Percentiles rank a stretch among this genome's conserved stretches.
Conservation (phyloP, 306 rosid genomes). For the Cucurbita maxima region DNA sequence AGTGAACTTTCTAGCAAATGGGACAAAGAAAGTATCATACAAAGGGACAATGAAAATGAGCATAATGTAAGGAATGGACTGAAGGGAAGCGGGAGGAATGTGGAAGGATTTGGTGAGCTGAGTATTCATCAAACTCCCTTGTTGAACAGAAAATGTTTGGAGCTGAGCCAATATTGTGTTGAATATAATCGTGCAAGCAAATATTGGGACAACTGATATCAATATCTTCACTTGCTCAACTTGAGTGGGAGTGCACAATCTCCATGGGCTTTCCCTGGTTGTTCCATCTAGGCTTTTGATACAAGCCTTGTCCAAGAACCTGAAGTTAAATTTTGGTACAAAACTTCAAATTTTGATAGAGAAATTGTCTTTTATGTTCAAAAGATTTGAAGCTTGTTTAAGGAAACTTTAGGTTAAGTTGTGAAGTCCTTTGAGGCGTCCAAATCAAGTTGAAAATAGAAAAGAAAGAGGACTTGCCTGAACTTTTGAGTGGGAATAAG, state of each 20-base stretch:
- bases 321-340: slow-evolving; percentile 8
- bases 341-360: neutral
- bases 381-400: neutral
- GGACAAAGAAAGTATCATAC: slow-evolving; percentile 70
- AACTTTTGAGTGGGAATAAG: slow-evolving; percentile 38
- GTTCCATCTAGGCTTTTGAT: slow-evolving; percentile 32
- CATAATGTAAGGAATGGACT: slow-evolving; percentile 74
- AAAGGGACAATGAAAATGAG: slow-evolving; percentile 70
- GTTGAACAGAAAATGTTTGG: slow-evolving; percentile 95
- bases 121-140: slow-evolving; percentile 77
- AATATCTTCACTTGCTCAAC: slow-evolving; percentile 70
- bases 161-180: slow-evolving; percentile 94
- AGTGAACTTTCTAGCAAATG: slow-evolving; percentile 57
- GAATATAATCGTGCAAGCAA: slow-evolving; percentile 92
- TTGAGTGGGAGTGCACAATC: slow-evolving; percentile 52
- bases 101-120: slow-evolving; percentile 43
- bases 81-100: slow-evolving; percentile 91
- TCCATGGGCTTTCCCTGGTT: slow-evolving; percentile 66
- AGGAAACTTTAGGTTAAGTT: neutral
- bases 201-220: slow-evolving; percentile 66
- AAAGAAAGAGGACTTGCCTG: slow-evolving; percentile 23
- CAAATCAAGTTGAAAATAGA: neutral
- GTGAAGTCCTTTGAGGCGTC: neutral
- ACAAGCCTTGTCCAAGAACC: slow-evolving; percentile 90
- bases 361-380: neutral